Conservation (phyloP, 2,329 filamentous ascomycete genomes). For the Colletotrichum sp. region DNA sequence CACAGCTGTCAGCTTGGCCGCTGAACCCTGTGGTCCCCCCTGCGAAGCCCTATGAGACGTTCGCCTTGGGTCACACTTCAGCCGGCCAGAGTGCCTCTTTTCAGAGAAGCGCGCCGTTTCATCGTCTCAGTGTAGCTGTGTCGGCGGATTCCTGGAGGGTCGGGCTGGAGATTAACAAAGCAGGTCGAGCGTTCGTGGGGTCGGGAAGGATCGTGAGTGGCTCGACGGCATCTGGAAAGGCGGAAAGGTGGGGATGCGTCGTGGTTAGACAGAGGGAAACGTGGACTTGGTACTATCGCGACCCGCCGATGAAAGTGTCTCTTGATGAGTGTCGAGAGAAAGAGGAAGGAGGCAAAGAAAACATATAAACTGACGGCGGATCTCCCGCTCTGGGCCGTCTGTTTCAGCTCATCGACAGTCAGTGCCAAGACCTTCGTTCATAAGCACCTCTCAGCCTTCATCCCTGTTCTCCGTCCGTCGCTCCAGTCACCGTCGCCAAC, state of each 20-base stretch:
- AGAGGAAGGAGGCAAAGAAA: background rate
- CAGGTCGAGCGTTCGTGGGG: constrained; percentile 13
- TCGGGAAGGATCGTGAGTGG: constrained; percentile 12
- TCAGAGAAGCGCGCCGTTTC: constrained; percentile 11
- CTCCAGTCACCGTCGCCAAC: background rate
- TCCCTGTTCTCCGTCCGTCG: background rate
- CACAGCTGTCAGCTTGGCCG: background rate
- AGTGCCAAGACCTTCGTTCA: constrained; percentile 13
- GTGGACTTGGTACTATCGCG: background rate
- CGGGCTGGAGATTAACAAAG: constrained; percentile 10
- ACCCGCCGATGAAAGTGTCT: background rate
- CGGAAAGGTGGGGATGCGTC: background rate
- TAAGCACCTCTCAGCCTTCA: background rate
- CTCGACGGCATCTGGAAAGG: background rate
- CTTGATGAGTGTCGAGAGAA: background rate
- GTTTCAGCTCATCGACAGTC: background rate
- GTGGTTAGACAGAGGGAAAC: background rate
- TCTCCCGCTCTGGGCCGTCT: background rate
- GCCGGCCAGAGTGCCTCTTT: constrained; percentile 1
- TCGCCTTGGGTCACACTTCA: constrained; percentile 3
- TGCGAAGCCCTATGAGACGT: constrained; percentile 3
- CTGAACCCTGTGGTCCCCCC: constrained; percentile 12
- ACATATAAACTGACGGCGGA: constrained; percentile 15
- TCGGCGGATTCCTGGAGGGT: constrained; percentile 16
- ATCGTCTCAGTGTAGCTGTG: background rate